Evolutionary conservation across 768 basidiomycete genomes (phyloP), one percentile per base, ranked within the genome.

Genomic region (Agrocybe chaxingu): DNA sequence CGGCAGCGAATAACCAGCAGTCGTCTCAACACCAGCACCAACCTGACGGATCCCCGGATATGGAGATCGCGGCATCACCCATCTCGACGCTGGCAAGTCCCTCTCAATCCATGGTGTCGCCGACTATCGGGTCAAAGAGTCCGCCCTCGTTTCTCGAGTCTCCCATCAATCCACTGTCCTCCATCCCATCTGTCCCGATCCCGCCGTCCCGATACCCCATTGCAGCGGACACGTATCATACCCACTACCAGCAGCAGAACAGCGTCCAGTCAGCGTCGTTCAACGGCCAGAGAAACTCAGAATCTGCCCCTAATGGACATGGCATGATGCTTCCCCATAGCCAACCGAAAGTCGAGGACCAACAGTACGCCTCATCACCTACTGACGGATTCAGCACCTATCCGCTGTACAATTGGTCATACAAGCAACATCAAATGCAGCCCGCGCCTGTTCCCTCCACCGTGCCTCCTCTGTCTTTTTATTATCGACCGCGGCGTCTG

Each of bases 171-270:
- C 57, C 68, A 1, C 61, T 79, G 35, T 59, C 71, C 5, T 60
- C 77, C 30, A 61, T 70, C 32, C 71, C 78, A 34, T 54, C 75
- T 13, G 65, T 72, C 19, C 66, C 80, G 12, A 67, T 85, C 36
- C 76, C 85, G 1, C 83, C 87, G 9, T 87, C 86, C 8, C 78
- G 80, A 45, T 87, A 87, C 65, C 79, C 85, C 24, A 85, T 86
- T 58, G 74, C 84, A 5, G 81, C 84, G 8, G 87, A 90, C 63
- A 75, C 81, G 18, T 85, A 78, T 66, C 84, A 82, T 55, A 67
- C 74, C 11, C 81, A 79, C 50, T 84, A 80, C 59, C 64, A 76
- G 1, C 60, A 73, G 32, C 66, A 76, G 12, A 69, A 56, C 48
- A 59, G 68, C 33, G 61, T 66, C 36, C 59, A 67, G n/a, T 59